Conservation (phyloP, 345 rosid species). For the Crucihimalaya himalaica region DNA sequence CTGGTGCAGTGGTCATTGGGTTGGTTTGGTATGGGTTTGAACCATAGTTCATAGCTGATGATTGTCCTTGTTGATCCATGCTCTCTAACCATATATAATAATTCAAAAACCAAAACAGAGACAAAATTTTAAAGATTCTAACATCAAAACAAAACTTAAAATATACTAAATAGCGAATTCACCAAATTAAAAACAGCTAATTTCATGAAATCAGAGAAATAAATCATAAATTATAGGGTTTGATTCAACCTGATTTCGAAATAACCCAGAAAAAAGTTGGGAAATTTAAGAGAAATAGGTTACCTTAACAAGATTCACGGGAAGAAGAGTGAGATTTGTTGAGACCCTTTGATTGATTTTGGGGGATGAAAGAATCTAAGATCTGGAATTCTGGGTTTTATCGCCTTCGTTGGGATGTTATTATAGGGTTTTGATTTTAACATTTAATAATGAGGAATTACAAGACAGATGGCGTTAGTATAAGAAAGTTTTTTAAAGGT, state of each 20-base stretch:
- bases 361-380: background rate
- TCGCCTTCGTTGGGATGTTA: background rate
- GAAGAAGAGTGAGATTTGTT: background rate
- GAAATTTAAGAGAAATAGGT: no score
- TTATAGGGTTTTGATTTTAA: background rate
- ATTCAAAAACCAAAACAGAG: background rate
- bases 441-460: background rate
- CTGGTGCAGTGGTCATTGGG: conserved; percentile 52
- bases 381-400: background rate
- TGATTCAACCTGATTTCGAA: no score
- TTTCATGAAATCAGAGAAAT: no score
- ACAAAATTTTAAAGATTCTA: no score
- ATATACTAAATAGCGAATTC: no score
- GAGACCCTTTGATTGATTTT: no score
- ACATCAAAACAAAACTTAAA: no score
- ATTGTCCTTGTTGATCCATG: conserved; percentile 87
- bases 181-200: no score
- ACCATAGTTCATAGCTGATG: conserved; percentile 63
- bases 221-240: no score
- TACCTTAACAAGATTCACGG: background rate
- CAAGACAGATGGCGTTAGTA: background rate
- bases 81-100: conserved; percentile 18
- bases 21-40: conserved; percentile 62
- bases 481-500: no score
- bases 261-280: no score